These are phyloP conservation scores for Didymella sp. DNA, from an alignment of 2,329 filamentous ascomycete genomes.

Conservation along the genomic window DNA sequence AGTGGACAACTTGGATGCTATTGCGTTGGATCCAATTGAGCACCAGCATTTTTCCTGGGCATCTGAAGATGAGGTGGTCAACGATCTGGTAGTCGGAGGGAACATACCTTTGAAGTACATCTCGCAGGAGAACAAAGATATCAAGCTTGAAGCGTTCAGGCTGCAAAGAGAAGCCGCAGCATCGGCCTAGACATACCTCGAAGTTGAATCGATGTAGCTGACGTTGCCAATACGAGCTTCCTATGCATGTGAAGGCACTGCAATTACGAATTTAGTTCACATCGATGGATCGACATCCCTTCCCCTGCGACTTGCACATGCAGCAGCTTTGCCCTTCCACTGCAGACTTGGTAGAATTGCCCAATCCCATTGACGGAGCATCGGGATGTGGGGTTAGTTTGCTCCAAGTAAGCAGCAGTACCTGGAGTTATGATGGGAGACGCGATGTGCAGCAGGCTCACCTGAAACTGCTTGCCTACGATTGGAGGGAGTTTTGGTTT, in stretches of 20 bases:
- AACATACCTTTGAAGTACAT: slow-evolving; percentile 41
- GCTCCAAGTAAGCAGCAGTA: neutral
- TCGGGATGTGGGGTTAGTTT: neutral
- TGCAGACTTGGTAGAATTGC: neutral
- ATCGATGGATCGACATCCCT: neutral
- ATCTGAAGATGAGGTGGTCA: slow-evolving; percentile 50
- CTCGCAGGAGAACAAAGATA: slow-evolving; percentile 37
- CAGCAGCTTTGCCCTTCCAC: neutral
- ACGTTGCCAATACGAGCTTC: slow-evolving; percentile 7
- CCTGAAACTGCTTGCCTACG: neutral
- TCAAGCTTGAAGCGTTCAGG: slow-evolving; percentile 47
- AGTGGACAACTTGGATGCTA: slow-evolving; percentile 32
- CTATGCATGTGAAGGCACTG: slow-evolving; percentile 11
- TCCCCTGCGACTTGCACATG: slow-evolving; percentile 10
- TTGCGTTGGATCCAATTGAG: slow-evolving; percentile 51
- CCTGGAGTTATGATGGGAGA: neutral
- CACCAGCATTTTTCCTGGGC: slow-evolving; percentile 53
- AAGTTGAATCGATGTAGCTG: slow-evolving; percentile 1
- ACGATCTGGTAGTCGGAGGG: slow-evolving; percentile 34
- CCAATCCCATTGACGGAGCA: slow-evolving; percentile 10
- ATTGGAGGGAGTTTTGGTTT: slow-evolving; percentile 10
- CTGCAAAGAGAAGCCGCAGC: slow-evolving; percentile 24
- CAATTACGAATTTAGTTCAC: slow-evolving; percentile 10
- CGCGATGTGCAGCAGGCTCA: slow-evolving; percentile 5
- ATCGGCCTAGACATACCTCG: neutral